A percentile compares a stretch with the other conserved stretches of the same genome.
These are phyloP conservation scores for Fusarium succisae DNA, from an alignment of 2,329 filamentous ascomycete genomes.

Conservation along the genomic window DNA sequence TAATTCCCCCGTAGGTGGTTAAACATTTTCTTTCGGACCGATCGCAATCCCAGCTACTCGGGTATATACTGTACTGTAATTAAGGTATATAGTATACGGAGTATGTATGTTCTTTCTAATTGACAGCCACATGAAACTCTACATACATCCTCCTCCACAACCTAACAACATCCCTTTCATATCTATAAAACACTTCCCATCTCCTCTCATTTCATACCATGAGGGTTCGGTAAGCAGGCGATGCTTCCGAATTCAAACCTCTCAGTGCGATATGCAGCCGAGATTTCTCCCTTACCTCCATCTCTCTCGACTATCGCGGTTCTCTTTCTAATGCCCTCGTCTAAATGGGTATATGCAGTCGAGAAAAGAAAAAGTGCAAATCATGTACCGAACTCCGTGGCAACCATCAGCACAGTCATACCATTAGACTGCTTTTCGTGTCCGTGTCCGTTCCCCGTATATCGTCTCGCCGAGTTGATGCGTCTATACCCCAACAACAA, in stretches of 20 bases:
- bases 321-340: slow-evolving; percentile 34
- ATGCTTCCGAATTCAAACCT: slow-evolving; percentile 3
- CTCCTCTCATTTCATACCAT: slow-evolving; percentile 10
- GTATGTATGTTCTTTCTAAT: neutral
- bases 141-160: slow-evolving; percentile 7
- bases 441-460: slow-evolving; percentile 24
- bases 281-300: neutral
- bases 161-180: neutral
- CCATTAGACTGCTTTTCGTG: neutral
- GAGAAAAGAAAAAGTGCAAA: slow-evolving; percentile 17
- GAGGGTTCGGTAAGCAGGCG: neutral
- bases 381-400: slow-evolving; percentile 33
- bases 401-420: slow-evolving; percentile 15
- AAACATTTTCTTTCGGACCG: slow-evolving; percentile 8
- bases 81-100: neutral
- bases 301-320: slow-evolving; percentile 6
- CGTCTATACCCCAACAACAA: slow-evolving; percentile 5
- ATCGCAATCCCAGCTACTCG: neutral
- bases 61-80: neutral
- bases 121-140: slow-evolving; percentile 22
- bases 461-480: slow-evolving; percentile 19
- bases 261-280: neutral
- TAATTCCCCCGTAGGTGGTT: neutral
- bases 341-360: slow-evolving; percentile 37
- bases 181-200: slow-evolving; percentile 13